Conservation (phyloP, 306 rosid species). For the Trifolium pratense region DNA sequence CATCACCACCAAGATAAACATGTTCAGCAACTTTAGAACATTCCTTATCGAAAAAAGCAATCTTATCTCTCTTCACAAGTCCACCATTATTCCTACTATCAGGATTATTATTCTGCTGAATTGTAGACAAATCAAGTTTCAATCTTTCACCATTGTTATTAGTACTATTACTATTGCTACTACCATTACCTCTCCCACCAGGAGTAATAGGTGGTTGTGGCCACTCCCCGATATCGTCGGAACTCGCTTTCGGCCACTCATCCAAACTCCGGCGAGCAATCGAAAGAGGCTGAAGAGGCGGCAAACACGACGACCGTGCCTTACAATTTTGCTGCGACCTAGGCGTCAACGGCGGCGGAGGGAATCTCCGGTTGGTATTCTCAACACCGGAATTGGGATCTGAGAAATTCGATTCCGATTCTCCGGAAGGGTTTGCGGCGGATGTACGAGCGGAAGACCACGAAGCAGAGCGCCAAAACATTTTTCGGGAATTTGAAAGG, state of each 20-base stretch:
- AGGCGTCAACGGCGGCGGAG: constrained; percentile 85
- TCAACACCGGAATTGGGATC: constrained; percentile 57
- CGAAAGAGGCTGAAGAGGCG: constrained; percentile 91
- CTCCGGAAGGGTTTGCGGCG: constrained; percentile 47
- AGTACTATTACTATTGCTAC: neutral
- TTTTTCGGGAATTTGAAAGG: constrained; percentile 59
- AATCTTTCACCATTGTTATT: constrained; percentile 73
- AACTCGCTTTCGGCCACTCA: constrained; percentile 98
- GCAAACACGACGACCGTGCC: constrained; percentile 81
- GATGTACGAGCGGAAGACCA: constrained; percentile 87
- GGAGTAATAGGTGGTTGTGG: constrained; percentile 92
- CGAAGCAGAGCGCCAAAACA: constrained; percentile 90
- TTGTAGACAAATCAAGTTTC: constrained; percentile 93
- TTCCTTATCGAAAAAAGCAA: constrained; percentile 95
- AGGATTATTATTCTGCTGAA: constrained; percentile 69
- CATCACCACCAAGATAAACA: constrained; percentile 96
- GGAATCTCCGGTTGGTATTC: constrained; percentile 52
- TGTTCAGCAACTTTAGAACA: constrained; percentile 97
- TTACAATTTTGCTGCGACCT: constrained; percentile 90
- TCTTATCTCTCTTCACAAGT: constrained; percentile 94
- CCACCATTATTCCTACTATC: constrained; percentile 66
- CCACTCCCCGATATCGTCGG: constrained; percentile 99
- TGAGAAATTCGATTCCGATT: constrained; percentile 47
- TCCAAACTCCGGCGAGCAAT: constrained; percentile 93
- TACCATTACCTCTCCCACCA: constrained; percentile 56